Percentiles rank a stretch among this genome's conserved stretches.
These are phyloP conservation scores for Verticillium zaregamsianum DNA, from an alignment of 2,329 filamentous ascomycete genomes.

Conservation along the genomic window DNA sequence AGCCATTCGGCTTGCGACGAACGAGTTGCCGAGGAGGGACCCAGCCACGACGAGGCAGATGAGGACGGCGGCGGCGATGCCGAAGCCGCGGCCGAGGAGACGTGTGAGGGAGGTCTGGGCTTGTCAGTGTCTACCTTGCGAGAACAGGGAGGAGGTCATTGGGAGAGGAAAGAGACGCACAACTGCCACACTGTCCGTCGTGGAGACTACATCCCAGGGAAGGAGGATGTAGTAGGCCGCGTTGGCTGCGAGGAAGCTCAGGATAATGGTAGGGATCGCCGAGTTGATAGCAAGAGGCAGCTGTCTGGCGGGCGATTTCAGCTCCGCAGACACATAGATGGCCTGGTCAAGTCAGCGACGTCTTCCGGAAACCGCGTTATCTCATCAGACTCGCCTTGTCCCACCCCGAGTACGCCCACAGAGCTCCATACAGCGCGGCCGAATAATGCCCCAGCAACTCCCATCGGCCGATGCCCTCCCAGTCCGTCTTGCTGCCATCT, in stretches of 20 bases:
- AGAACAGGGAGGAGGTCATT: background rate
- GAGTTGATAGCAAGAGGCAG: constrained; percentile 59
- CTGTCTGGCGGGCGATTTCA: constrained; percentile 45
- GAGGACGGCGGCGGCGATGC: constrained; percentile 48
- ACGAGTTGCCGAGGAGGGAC: constrained; percentile 59
- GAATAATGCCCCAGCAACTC: constrained; percentile 56
- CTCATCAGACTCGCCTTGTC: constrained; percentile 46
- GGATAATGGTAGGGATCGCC: constrained; percentile 54
- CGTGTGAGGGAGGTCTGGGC: constrained; percentile 48
- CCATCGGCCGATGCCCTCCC: constrained; percentile 47
- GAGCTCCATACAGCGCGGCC: constrained; percentile 55
- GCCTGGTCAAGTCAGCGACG: constrained; percentile 30
- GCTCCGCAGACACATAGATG: constrained; percentile 51
- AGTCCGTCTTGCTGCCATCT: constrained; percentile 44
- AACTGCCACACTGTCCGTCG: constrained; percentile 59
- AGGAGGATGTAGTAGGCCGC: constrained; percentile 59
- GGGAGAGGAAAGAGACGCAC: constrained; percentile 31
- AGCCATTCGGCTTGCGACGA: constrained; percentile 57
- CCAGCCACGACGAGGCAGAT: constrained; percentile 60
- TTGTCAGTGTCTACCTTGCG: constrained; percentile 4
- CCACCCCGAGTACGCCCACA: constrained; percentile 66
- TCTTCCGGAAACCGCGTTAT: background rate
- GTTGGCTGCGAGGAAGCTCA: constrained; percentile 57
- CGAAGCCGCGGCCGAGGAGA: constrained; percentile 49
- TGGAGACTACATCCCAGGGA: constrained; percentile 54